A percentile compares a stretch with the other conserved stretches of the same genome.
Evolutionary conservation across 306 rosid species (phyloP).

Genomic region (Albizia julibrissin): DNA sequence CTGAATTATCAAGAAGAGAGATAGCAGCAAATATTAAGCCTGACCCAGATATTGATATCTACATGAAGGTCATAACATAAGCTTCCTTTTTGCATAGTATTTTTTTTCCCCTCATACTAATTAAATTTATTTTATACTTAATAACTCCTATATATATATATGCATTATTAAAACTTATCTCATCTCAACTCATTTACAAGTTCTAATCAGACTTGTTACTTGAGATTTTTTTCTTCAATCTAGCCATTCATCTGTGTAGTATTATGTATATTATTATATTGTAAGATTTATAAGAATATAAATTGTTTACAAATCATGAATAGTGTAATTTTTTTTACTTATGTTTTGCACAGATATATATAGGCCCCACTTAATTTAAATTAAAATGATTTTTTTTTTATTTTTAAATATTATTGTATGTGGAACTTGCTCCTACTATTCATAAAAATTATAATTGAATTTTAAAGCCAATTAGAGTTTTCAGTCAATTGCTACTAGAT

Average conservation of each 20-base stretch:
- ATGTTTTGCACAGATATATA: neutral
- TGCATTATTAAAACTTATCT: neutral
- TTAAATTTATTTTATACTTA: no score
- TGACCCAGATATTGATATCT: conserved; percentile 48
- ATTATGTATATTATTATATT: no score
- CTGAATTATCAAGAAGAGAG: conserved; percentile 57
- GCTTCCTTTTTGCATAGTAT: neutral
- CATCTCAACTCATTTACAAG: neutral
- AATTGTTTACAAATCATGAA: neutral
- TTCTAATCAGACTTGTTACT: neutral
- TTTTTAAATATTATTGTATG: neutral
- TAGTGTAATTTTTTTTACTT: neutral
- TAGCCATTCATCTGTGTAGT: no score
- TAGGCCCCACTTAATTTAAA: neutral
- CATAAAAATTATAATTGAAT: neutral
- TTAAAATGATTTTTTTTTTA: neutral
- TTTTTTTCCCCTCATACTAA: no score
- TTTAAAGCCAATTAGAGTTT: neutral
- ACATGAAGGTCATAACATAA: conserved; percentile 45
- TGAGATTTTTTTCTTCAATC: neutral
- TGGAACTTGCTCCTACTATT: neutral
- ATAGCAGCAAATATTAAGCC: conserved; percentile 46
- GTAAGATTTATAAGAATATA: no score
- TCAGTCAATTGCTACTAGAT: neutral
- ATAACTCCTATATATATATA: no score